These are phyloP conservation scores for Trichoderma arundinaceum DNA, from an alignment of 2,329 filamentous ascomycete genomes.

Conservation along the genomic window DNA sequence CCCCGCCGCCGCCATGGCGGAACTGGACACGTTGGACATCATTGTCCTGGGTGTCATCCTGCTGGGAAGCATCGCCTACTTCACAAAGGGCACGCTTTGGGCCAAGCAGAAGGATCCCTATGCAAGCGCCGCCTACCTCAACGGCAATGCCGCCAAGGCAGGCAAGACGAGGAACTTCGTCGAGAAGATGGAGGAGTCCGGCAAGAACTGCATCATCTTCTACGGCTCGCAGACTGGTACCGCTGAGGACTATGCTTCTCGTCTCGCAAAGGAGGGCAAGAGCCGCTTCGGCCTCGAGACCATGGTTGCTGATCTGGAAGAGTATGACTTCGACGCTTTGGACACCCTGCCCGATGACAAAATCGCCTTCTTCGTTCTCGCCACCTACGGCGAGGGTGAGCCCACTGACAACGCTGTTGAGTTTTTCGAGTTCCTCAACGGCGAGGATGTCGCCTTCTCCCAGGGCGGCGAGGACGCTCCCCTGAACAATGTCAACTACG, in stretches of 20 bases:
- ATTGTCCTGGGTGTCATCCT: slow-evolving; percentile 86
- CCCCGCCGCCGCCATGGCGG: slow-evolving; percentile 72
- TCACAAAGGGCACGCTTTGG: slow-evolving; percentile 97
- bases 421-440: slow-evolving; percentile 94
- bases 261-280: slow-evolving; percentile 95
- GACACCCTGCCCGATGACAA: slow-evolving; percentile 89
- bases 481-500: slow-evolving; percentile 84
- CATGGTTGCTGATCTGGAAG: slow-evolving; percentile 97
- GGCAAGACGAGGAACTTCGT: slow-evolving; percentile 90
- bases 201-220: slow-evolving; percentile 98
- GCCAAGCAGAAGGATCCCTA: slow-evolving; percentile 88
- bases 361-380: slow-evolving; percentile 91
- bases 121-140: slow-evolving; percentile 69
- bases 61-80: slow-evolving; percentile 88
- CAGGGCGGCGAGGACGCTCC: slow-evolving; percentile 70
- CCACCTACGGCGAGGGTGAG: slow-evolving; percentile 97
- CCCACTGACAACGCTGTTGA: slow-evolving; percentile 98
- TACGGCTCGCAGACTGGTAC: slow-evolving; percentile 99
- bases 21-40: slow-evolving; percentile 95
- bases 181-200: slow-evolving; percentile 93
- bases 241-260: slow-evolving; percentile 95
- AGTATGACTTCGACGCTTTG: slow-evolving; percentile 95
- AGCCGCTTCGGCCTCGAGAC: slow-evolving; percentile 95
- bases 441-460: slow-evolving; percentile 81
- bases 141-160: slow-evolving; percentile 72